Base-by-base conservation (phyloP, 2,329 filamentous ascomycete species). In the Escovopsis weberi region DNA sequence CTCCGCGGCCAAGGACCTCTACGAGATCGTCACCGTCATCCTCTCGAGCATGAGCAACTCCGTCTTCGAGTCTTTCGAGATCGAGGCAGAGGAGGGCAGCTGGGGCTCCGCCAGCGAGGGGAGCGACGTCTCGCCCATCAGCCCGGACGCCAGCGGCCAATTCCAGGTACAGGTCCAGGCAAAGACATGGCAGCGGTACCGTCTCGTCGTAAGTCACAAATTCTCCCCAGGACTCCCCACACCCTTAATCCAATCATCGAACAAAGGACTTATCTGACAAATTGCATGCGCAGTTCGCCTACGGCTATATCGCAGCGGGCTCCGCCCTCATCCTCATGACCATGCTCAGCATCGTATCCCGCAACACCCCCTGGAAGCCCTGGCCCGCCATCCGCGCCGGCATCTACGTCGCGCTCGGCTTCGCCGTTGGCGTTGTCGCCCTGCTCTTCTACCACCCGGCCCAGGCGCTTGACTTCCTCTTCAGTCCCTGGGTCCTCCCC, bases 231-330 rank as follows among this genome's bases (percentile, higher is more conserved):
- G 19, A 12, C 23, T 9, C 11, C 26, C 12, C n/a, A 26, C 23
- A 10, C 30, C 23, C 7, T 5, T 6, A 2, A 15, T 12, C 6
- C 1, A 23, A 3, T 23, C 23, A 23, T 23, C 23, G 6, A 23
- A 23, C 23, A 23, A 23, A 6, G 6, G 23, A 23, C 23, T 23
- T 1, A 23, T 23, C 23, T 23, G 23, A 23, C 23, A 23, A 23
- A 23, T 23, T 23, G 4, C 23, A 23, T 23, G 6, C 23, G 23
- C 12, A 62, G 59, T 63, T 63, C 43, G 50, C 55, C 15, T 62
- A 58, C 39, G 57, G 53, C 6, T 64, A 60, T 40, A 47, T 63
- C 28, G 51, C 56, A 11, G 55, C 55, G 3, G 60, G 59, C 0
- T 39, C 50, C 40, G 55, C 56, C 19, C 49, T 63, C 23, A 47